These are phyloP conservation scores for Pseudoneurospora amorphoporcata DNA, from an alignment of 495 filamentous ascomycete genomes.

Conservation along the genomic window DNA sequence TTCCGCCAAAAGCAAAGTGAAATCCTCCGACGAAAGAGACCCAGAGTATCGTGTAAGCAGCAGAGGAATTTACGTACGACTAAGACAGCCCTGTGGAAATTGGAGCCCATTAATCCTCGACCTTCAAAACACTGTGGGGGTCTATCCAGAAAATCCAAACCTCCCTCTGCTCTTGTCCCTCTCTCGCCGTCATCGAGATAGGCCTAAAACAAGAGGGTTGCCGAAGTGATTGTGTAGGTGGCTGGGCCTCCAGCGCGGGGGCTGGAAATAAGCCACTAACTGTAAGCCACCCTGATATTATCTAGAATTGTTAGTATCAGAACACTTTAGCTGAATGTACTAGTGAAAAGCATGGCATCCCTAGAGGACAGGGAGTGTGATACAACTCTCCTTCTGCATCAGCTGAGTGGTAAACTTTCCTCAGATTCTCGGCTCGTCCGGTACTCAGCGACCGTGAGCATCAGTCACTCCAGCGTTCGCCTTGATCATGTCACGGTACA, in stretches of 20 bases:
- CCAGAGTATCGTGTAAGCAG: not conserved
- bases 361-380: not conserved
- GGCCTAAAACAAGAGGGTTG: not conserved
- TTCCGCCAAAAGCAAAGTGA: not conserved
- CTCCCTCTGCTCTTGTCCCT: not conserved
- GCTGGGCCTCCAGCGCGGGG: not conserved
- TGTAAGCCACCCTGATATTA: not conserved
- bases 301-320: not conserved
- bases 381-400: not conserved
- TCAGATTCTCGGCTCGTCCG: not conserved
- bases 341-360: not conserved
- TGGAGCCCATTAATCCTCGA: not conserved
- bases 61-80: not conserved
- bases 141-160: not conserved
- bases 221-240: not conserved
- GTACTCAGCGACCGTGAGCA: not conserved
- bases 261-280: not conserved
- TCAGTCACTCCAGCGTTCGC: not conserved
- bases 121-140: not conserved
- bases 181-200: not conserved
- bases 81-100: not conserved
- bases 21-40: not conserved
- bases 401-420: not conserved
- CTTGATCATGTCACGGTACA: not conserved
- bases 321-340: not conserved